Base-by-base conservation (phyloP, 495 filamentous ascomycete species). In the Aspergillus cavernicola region DNA sequence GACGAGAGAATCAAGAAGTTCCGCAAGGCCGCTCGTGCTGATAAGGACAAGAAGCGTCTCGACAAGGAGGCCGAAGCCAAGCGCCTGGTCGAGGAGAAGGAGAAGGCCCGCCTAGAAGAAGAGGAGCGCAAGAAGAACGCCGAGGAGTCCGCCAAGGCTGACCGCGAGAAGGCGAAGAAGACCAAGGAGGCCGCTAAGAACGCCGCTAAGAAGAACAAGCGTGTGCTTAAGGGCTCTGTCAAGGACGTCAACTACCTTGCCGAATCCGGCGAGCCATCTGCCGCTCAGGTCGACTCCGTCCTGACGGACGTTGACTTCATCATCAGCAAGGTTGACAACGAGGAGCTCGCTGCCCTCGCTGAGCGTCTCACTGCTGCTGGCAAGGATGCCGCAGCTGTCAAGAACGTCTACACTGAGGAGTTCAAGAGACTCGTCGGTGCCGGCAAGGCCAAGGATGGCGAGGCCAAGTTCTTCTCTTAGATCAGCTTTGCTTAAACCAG, bases 161-260 rank as follows among this genome's bases (percentile, higher is more conserved):
- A 90, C 45, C 84, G 84, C 52, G 89, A 86, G 53, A 83, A 89
- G 61, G 82, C 80, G 69, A 97, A 97, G 85, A 97, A 98, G 80
- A 87, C 89, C 38, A 96, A 96, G 74, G 93, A 98, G 70, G 93
- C 92, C 28, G 88, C 88, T 5, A 98, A 98, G 84, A 96, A 88
- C 66, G 92, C 95, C 4, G 84, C 92, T 59, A 98, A 98, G 89
- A 97, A 97, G 87, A 97, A 98, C 78, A 95, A 96, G 77, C 86
- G 93, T 76, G 89, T 97, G 29, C 80, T 97, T 53, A 88, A 92
- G 65, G 83, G 80, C 28, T 87, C 86, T 59, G 89, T 93, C 72
- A 97, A 97, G 80, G 93, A 97, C 52, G 90, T 85, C 60, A 96
- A 96, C 79, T 98, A 97, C 82, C 85, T 80, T 50, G 75, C 69